Evolutionary conservation across 2,329 filamentous ascomycete genomes (phyloP), one percentile per base, ranked within the genome.

Genomic region (Blastomyces parvus): DNA sequence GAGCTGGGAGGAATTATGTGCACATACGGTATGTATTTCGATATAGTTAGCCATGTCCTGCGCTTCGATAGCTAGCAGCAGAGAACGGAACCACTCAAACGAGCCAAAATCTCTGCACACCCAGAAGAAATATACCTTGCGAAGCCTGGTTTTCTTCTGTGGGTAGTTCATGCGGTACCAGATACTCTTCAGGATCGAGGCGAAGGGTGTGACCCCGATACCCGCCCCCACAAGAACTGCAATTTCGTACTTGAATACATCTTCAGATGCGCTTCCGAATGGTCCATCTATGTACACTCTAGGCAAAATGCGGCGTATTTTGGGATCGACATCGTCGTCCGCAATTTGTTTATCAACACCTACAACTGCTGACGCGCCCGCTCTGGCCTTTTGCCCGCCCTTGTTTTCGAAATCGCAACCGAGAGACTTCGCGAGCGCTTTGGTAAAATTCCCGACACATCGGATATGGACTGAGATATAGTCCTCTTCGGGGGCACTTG

Each of bases 111-210:
- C 90, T 75, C 90, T 84, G 81, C 90, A 93, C 66, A 94, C 87
- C 90, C 90, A 94, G 83, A 94, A 91, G 80, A 94, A 94, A 80
- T 94, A 95, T 30, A 95, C 89, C 76, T 94, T 95, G 71, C 87
- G 83, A 53, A 95, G 82, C 3, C 89, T 83, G 2, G 89, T 92
- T 78, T 88, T 88, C 74, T 67, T 65, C 55, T 90, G 87, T 2
- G 88, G 88, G 77, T 90, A 92, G 81, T 91, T 93, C 87, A 93
- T 91, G 59, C 90, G 86, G 80, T 94, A 95, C 90, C 90, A 95
- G 77, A 95, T 93, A 61, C 88, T 91, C 81, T 95, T 95, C 72
- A 83, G 72, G 59, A 83, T 81, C 38, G 78, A 80, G 17, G 80
- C 81, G 68, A 82, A 82, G 6, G 79, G 79, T 13, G 80, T 82